Evolutionary conservation across 1,284 basidiomycete species (phyloP).

Genomic region (Ustilago crameri): DNA sequence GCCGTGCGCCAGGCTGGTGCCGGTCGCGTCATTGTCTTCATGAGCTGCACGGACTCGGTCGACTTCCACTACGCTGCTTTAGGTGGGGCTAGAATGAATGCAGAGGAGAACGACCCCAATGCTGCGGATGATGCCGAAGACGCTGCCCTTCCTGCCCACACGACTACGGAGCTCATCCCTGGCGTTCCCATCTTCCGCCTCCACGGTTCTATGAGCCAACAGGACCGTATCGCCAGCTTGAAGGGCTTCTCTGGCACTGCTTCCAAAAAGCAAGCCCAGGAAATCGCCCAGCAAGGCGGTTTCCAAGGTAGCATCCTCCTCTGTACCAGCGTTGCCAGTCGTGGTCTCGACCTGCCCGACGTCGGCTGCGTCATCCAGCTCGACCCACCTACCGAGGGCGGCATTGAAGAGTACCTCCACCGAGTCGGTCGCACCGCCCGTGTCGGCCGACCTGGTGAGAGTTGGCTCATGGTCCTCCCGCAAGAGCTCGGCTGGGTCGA

Average conservation of each 20-base stretch:
- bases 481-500: slow-evolving; percentile 87
- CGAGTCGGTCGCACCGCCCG: slow-evolving; percentile 96
- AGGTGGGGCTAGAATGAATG: slow-evolving; percentile 79
- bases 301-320: slow-evolving; percentile 76
- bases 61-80: slow-evolving; percentile 96
- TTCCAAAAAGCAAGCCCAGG: slow-evolving; percentile 10
- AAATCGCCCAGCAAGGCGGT: slow-evolving; percentile 9
- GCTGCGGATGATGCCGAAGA: slow-evolving; percentile 51
- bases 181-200: slow-evolving; percentile 83
- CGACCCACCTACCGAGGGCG: slow-evolving; percentile 96
- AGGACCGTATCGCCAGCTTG: slow-evolving; percentile 83
- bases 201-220: slow-evolving; percentile 89
- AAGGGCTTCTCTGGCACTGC: slow-evolving; percentile 76
- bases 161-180: slow-evolving; percentile 77
- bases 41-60: slow-evolving; percentile 96
- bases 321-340: slow-evolving; percentile 95
- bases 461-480: slow-evolving; percentile 90
- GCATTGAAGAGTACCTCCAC: slow-evolving; percentile 95
- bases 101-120: slow-evolving; percentile 41
- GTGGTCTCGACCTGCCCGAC: slow-evolving; percentile 95
- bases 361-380: slow-evolving; percentile 95
- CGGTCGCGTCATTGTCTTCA: slow-evolving; percentile 84
- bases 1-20: slow-evolving; percentile 60
- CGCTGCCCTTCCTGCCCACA: slow-evolving; percentile 55
- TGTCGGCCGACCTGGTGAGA: slow-evolving; percentile 85